Evolutionary conservation across 352 stramenopile species (phyloP).

Genomic region (Sclerospora graminicola): DNA sequence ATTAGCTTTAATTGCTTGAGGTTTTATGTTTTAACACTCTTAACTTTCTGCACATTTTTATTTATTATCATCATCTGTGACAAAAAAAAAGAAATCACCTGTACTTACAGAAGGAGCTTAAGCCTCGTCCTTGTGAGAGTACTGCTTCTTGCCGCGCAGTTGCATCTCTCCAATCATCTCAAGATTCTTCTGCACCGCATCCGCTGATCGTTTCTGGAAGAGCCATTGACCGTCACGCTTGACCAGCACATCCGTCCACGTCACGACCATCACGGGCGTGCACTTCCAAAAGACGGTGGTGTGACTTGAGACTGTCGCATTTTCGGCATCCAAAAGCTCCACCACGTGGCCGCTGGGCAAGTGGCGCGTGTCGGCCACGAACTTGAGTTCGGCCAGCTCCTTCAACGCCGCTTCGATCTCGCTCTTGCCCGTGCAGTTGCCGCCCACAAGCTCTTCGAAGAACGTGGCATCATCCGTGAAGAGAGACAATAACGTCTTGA

Average conservation of each 20-base stretch:
- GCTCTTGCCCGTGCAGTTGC: conserved; percentile 38
- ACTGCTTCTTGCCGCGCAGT: conserved; percentile 83
- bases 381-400: conserved; percentile 66
- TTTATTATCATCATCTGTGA: conserved; percentile 4
- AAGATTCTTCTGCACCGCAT: conserved; percentile 83
- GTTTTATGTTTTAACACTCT: no score
- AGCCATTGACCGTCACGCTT: conserved; percentile 67
- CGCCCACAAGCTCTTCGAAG: conserved; percentile 65
- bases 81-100: no score
- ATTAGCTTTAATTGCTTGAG: no score
- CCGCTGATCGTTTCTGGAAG: conserved; percentile 58
- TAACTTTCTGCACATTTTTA: conserved; percentile 5
- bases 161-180: conserved; percentile 86
- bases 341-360: conserved; percentile 76
- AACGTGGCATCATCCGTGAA: conserved; percentile 70
- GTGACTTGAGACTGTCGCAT: conserved; percentile 47
- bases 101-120: no score
- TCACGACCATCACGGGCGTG: conserved; percentile 73
- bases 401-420: conserved; percentile 68
- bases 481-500: conserved; percentile 52
- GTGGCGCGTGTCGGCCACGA: conserved; percentile 72
- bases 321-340: conserved; percentile 38
- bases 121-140: conserved; percentile 51
- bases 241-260: conserved; percentile 68
- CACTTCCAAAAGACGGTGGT: conserved; percentile 82